Evolutionary conservation across 495 filamentous ascomycete species (phyloP).

Genomic region (Darksidea phi): DNA sequence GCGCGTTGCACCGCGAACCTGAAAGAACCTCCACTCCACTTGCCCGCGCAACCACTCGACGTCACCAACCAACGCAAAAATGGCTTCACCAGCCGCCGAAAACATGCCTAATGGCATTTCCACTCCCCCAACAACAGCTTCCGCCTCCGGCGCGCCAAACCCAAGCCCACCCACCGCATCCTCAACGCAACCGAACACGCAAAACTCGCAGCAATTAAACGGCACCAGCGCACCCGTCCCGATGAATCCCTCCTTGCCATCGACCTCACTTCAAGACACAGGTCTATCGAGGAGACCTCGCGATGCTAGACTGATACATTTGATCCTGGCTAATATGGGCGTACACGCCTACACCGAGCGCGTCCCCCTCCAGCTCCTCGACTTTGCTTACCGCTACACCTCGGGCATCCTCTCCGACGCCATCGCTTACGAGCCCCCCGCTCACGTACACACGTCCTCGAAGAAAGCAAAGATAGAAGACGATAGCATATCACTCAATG

Average conservation of each 20-base stretch:
- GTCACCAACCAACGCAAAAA: no score
- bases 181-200: slow-evolving; percentile 30
- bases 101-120: slow-evolving; percentile 36
- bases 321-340: slow-evolving; percentile 82
- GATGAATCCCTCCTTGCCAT: slow-evolving; percentile 42
- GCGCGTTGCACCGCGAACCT: background rate
- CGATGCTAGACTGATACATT: slow-evolving; percentile 86
- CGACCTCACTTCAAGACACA: slow-evolving; percentile 59
- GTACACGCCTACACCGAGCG: slow-evolving; percentile 90
- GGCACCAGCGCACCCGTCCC: slow-evolving; percentile 19
- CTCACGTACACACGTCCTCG: slow-evolving; percentile 16
- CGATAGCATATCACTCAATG: slow-evolving; percentile 53
- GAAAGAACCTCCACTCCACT: background rate
- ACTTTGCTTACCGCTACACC: slow-evolving; percentile 90
- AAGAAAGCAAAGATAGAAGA: slow-evolving; percentile 35
- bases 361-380: slow-evolving; percentile 88
- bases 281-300: slow-evolving; percentile 71
- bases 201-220: slow-evolving; percentile 29
- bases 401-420: slow-evolving; percentile 65
- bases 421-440: slow-evolving; percentile 56
- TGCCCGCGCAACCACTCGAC: no score
- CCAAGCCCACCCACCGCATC: slow-evolving; percentile 28
- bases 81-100: slow-evolving; percentile 32
- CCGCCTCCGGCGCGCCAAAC: slow-evolving; percentile 14
- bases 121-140: slow-evolving; percentile 29